These are phyloP conservation scores for Epichloe uncinata DNA, from an alignment of 2,329 filamentous ascomycete genomes.

Conservation along the genomic window DNA sequence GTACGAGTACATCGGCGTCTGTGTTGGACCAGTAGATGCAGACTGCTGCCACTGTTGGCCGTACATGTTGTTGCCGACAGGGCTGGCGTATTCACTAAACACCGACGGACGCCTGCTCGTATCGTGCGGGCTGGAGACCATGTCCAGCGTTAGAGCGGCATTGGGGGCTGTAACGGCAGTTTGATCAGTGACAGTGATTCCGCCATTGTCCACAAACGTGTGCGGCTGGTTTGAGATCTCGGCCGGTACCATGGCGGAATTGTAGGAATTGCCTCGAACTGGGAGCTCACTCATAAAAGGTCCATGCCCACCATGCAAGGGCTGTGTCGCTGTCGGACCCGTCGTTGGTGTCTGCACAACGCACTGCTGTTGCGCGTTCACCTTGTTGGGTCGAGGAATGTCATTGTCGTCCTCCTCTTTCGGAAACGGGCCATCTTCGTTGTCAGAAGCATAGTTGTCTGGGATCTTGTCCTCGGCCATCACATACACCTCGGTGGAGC, in stretches of 20 bases:
- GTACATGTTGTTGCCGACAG: slow-evolving; percentile 27
- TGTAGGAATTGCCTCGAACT: slow-evolving; percentile 27
- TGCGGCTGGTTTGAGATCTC: slow-evolving; percentile 29
- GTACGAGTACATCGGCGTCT: slow-evolving; percentile 33
- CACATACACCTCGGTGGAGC: slow-evolving; percentile 32
- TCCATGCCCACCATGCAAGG: slow-evolving; percentile 18
- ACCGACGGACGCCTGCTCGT: slow-evolving; percentile 31
- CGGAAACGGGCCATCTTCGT: slow-evolving; percentile 26
- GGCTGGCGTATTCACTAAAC: slow-evolving; percentile 32
- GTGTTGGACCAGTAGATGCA: slow-evolving; percentile 26
- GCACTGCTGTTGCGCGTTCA: slow-evolving; percentile 14
- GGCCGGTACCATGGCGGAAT: slow-evolving; percentile 24
- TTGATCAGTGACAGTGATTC: slow-evolving; percentile 22
- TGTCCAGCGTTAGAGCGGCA: slow-evolving; percentile 28
- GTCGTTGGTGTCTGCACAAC: slow-evolving; percentile 22
- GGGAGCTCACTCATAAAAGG: slow-evolving; percentile 31
- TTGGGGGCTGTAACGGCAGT: slow-evolving; percentile 20
- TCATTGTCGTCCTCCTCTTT: slow-evolving; percentile 32
- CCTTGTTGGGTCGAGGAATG: slow-evolving; percentile 23
- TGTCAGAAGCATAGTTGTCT: slow-evolving; percentile 34
- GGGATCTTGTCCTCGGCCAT: slow-evolving; percentile 38
- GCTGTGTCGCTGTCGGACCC: slow-evolving; percentile 22
- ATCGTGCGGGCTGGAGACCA: slow-evolving; percentile 32
- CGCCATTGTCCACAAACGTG: slow-evolving; percentile 25
- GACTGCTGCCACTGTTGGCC: slow-evolving; percentile 29